Conservation (phyloP, 2,329 filamentous ascomycete species). For the Capronia epimyces region DNA sequence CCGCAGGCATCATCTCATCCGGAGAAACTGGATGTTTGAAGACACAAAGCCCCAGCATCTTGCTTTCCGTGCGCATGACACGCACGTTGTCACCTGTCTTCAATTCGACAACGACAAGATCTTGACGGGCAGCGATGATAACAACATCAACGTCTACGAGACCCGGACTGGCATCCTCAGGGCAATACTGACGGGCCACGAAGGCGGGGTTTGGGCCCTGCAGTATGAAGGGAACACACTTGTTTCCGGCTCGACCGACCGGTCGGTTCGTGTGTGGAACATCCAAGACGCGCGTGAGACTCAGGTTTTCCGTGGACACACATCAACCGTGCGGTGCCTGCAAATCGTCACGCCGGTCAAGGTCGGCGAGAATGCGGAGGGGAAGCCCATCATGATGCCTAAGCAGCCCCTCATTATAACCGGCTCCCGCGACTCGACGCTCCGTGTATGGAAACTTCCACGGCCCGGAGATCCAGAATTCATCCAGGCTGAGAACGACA, state of each 20-base stretch:
- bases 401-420: constrained; percentile 95
- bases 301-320: constrained; percentile 95
- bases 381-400: constrained; percentile 78
- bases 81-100: constrained; percentile 93
- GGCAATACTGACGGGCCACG: constrained; percentile 82
- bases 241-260: constrained; percentile 92
- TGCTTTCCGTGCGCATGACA: constrained; percentile 91
- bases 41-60: constrained; percentile 83
- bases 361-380: constrained; percentile 65
- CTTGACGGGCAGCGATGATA: constrained; percentile 93
- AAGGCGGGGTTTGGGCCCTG: constrained; percentile 94
- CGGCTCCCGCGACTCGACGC: constrained; percentile 86
- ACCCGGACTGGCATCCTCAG: constrained; percentile 86
- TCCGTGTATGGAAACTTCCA: constrained; percentile 91
- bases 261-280: constrained; percentile 99
- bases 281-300: constrained; percentile 89
- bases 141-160: constrained; percentile 95
- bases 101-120: constrained; percentile 99
- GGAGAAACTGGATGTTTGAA: constrained; percentile 80
- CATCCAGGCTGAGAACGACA: constrained; percentile 71
- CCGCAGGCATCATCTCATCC: constrained; percentile 83
- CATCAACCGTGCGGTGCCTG: constrained; percentile 90
- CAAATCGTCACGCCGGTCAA: constrained; percentile 87
- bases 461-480: constrained; percentile 70
- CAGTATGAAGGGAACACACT: constrained; percentile 94